Evolutionary conservation across 805 yeast genomes (phyloP).

Genomic region (Wilhelminamyces savonicus): DNA sequence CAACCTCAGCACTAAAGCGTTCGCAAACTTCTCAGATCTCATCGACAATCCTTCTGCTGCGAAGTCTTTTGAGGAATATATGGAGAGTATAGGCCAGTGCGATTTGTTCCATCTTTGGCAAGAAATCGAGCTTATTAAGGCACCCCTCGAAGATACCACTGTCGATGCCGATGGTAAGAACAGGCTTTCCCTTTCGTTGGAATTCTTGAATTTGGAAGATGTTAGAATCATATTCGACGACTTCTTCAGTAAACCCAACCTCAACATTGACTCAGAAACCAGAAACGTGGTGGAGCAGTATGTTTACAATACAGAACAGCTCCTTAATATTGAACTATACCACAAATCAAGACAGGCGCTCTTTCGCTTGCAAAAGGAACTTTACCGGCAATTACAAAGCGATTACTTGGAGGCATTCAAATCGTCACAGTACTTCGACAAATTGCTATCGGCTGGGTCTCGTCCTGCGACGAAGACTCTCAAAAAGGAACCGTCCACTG

Average conservation of each 20-base stretch:
- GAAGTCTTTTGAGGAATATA: conserved; percentile 15
- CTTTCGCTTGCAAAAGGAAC: conserved; percentile 51
- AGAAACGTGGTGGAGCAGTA: conserved; percentile 20
- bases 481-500: too few relatives aligned
- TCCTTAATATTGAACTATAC: conserved; percentile 23
- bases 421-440: conserved; percentile 34
- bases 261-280: conserved; percentile 2
- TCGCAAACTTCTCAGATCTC: conserved; percentile 41
- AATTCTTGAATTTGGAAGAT: conserved; percentile 46
- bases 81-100: conserved; percentile 8
- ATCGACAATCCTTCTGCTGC: conserved; percentile 43
- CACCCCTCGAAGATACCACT: conserved; percentile 57
- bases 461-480: too few relatives aligned
- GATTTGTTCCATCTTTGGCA: too few relatives aligned
- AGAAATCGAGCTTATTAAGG: too few relatives aligned
- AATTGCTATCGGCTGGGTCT: conserved; percentile 4
- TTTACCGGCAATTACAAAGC: conserved; percentile 44
- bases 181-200: conserved; percentile 31
- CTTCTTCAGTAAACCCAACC: conserved; percentile 25
- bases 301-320: neutral
- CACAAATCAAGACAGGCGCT: conserved; percentile 52
- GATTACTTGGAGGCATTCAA: conserved; percentile 56
- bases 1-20: too few relatives aligned
- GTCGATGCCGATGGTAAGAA: conserved; percentile 19
- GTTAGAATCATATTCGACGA: conserved; percentile 41